A percentile compares a stretch with the other conserved stretches of the same genome.
These are phyloP conservation scores for Entomortierella parvispora DNA, from an alignment of 192 early-diverging fungal species.

Conservation along the genomic window DNA sequence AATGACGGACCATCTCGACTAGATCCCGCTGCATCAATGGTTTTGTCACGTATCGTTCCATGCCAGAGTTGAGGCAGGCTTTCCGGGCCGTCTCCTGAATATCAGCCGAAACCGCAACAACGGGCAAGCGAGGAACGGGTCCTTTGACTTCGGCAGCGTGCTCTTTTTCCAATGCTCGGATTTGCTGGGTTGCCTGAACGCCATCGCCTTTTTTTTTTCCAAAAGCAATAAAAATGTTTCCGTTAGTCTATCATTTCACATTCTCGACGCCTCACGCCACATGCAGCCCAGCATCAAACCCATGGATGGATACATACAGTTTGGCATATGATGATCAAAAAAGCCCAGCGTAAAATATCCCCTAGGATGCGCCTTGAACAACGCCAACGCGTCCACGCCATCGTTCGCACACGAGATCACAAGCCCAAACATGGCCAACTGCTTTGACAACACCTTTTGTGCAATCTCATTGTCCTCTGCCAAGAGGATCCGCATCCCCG, in stretches of 20 bases:
- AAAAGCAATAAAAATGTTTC: background rate
- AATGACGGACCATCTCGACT: constrained; percentile 52
- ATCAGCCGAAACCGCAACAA: constrained; percentile 60
- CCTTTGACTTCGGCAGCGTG: constrained; percentile 43
- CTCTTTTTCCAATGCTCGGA: constrained; percentile 50
- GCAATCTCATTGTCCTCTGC: constrained; percentile 63
- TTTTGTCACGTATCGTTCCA: constrained; percentile 64
- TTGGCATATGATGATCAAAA: constrained; percentile 67
- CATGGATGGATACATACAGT: constrained; percentile 28
- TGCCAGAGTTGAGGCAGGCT: constrained; percentile 57
- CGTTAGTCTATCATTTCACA: background rate
- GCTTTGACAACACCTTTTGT: constrained; percentile 57
- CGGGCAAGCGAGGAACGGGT: constrained; percentile 40
- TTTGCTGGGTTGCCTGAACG: constrained; percentile 61
- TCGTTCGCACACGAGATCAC: constrained; percentile 60
- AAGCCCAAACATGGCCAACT: constrained; percentile 56
- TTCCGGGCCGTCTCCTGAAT: constrained; percentile 56
- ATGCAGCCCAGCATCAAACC: background rate
- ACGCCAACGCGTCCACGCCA: constrained; percentile 54
- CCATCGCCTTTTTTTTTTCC: constrained; percentile 47
- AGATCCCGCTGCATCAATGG: constrained; percentile 61
- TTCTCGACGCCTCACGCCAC: too few species aligned
- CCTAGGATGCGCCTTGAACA: constrained; percentile 53
- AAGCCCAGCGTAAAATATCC: constrained; percentile 58
- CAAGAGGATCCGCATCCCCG: constrained; percentile 54